These are phyloP conservation scores for Heritiera fomes DNA, from an alignment of 345 rosid genomes.

Conservation along the genomic window DNA sequence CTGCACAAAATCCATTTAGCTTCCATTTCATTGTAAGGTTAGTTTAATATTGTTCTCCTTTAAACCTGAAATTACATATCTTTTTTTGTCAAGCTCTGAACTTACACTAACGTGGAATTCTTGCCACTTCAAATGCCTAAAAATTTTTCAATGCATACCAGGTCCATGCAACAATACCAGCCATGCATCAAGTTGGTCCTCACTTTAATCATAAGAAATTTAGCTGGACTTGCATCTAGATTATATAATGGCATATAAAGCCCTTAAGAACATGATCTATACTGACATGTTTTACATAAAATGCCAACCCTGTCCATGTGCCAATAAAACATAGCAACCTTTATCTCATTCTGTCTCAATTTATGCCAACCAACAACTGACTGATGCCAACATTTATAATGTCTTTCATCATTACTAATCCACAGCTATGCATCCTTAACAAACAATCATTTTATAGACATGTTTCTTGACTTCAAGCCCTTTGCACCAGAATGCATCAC, in stretches of 20 bases:
- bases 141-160: background rate
- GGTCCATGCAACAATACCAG: background rate
- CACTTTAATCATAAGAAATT: slow-evolving; percentile 3
- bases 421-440: background rate
- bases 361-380: background rate
- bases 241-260: background rate
- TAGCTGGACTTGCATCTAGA: background rate
- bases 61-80: background rate
- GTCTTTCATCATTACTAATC: background rate
- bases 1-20: background rate
- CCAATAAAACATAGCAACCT: background rate
- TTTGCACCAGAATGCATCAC: background rate
- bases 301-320: background rate
- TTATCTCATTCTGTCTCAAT: background rate
- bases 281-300: background rate
- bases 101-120: background rate
- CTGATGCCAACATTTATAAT: background rate
- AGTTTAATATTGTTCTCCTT: background rate
- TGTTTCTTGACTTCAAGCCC: background rate
- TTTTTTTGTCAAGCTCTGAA: background rate
- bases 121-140: slow-evolving; percentile 7
- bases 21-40: background rate
- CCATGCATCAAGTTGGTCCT: background rate
- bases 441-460: background rate
- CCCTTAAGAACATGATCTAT: background rate